Conservation (phyloP, 345 rosid species). For the Schrenkiella parvula region DNA sequence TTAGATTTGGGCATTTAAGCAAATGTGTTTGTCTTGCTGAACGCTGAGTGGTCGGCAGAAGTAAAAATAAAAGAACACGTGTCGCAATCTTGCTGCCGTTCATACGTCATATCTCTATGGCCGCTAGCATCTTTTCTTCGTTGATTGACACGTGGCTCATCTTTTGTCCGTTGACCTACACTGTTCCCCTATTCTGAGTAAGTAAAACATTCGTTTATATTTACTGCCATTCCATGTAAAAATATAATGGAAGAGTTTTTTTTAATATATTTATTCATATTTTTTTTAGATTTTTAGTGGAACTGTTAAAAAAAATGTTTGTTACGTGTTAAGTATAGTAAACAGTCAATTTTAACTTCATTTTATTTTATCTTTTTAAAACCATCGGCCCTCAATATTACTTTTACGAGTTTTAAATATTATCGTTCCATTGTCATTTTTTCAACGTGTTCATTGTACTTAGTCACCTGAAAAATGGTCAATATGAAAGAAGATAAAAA, state of each 20-base stretch:
- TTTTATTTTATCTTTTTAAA: background rate
- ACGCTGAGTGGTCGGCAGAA: background rate
- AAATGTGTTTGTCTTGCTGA: background rate
- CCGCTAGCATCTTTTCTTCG: slow-evolving; percentile 9
- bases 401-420: background rate
- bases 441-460: background rate
- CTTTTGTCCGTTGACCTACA: slow-evolving; percentile 22
- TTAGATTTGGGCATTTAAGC: background rate
- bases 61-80: background rate
- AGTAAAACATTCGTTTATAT: no score
- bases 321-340: background rate
- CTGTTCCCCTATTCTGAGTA: background rate
- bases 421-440: background rate
- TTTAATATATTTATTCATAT: background rate
- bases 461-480: background rate
- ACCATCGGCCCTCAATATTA: background rate
- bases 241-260: background rate
- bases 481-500: background rate
- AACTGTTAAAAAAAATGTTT: background rate
- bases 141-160: background rate
- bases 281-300: background rate
- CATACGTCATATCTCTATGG: background rate
- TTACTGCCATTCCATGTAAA: background rate
- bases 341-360: no score
- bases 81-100: background rate